phyloP scores from a whole-genome alignment of 192 early-diverging fungal genomes.

The Allomyces arbusculus region DNA sequence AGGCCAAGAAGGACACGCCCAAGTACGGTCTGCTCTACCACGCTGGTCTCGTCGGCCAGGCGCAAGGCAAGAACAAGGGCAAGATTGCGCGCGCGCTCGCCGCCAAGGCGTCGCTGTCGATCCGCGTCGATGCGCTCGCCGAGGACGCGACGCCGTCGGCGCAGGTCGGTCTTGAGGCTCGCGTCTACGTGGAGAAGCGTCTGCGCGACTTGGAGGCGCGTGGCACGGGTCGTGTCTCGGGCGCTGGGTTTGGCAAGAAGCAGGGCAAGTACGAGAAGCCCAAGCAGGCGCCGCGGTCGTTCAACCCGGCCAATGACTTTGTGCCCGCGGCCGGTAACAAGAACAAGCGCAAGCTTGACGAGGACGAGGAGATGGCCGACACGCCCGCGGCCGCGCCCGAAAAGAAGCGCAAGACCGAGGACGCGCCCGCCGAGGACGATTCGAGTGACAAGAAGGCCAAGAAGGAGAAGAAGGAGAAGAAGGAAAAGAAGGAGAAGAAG shows the following conservation, averaged over 20 bases:
- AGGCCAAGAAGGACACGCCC: conserved; percentile 95
- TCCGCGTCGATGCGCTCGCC: conserved; percentile 82
- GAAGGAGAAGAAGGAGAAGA: conserved; percentile 27
- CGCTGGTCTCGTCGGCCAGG: conserved; percentile 88
- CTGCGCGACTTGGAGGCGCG: conserved; percentile 77
- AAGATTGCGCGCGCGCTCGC: conserved; percentile 91
- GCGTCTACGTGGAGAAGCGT: conserved; percentile 70
- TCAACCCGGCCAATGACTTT: conserved; percentile 21
- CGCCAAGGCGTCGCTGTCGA: conserved; percentile 72
- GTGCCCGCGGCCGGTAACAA: conserved; percentile 22
- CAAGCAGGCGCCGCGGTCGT: conserved; percentile 12
- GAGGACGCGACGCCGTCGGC: conserved; percentile 43
- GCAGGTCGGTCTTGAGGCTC: conserved; percentile 66
- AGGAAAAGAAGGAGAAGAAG: conserved; percentile 30
- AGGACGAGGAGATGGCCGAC: background rate
- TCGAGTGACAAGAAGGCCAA: conserved; percentile 19
- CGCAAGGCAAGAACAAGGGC: conserved; percentile 87
- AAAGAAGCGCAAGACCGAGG: conserved; percentile 20
- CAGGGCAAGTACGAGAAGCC: conserved; percentile 41
- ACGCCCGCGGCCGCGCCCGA: conserved; percentile 7
- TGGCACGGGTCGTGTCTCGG: conserved; percentile 46
- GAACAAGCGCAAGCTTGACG: conserved; percentile 14
- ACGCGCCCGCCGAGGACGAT: conserved; percentile 17
- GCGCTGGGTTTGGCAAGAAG: conserved; percentile 36
- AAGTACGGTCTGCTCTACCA: conserved; percentile 99